Base-by-base conservation (phyloP, 306 rosid species). In the Trichosanthes truncata region DNA sequence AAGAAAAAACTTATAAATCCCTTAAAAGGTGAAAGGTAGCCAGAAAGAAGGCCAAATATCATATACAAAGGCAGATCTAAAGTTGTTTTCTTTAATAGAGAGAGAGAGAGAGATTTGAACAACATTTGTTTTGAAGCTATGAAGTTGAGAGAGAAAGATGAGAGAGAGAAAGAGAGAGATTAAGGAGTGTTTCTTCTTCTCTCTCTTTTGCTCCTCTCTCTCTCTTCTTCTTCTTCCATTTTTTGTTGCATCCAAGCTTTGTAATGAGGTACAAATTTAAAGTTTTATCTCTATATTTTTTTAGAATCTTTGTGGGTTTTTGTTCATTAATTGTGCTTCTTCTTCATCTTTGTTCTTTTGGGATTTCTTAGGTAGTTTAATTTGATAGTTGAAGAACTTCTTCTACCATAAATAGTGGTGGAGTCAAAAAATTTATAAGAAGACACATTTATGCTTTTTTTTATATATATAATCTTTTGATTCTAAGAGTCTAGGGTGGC, bases 1-100 rank as follows among this genome's bases (percentile, higher is more conserved):
- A 89, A 61, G 78, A 77, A 82, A 79, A 66, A 72, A 78, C 79
- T 62, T 81, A 86, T 87, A 88, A 83, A 85, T 80, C 80, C 80
- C 81, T 78, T 84, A 89, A 94, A 92, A 89, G 93, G 88, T 84
- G 81, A 86, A 91, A 88, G 94, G 91, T 87, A 74, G 85, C 84
- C 65, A 80, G 73, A 81, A 80, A 72, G 82, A 89, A 89, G 80
- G 89, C 76, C 82, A 87, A 79, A 81, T 46, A 48, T 60, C 84
- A 69, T 73, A 65, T 79, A 13, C 2, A 85, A 86, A 84, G 87
- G 87, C 88, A 43, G 84, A 84, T 88, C 96, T 68, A 82, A 87
- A 85, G 29, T 78, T 65, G 46, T 68, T 73, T 73, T 73, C 78
- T 48, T 51, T 69, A 66, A 29, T 48, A 79, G n/a, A 69, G 56